Evolutionary conservation across 2,329 filamentous ascomycete species (phyloP).

Genomic region (Curvularia hawaiiensis): DNA sequence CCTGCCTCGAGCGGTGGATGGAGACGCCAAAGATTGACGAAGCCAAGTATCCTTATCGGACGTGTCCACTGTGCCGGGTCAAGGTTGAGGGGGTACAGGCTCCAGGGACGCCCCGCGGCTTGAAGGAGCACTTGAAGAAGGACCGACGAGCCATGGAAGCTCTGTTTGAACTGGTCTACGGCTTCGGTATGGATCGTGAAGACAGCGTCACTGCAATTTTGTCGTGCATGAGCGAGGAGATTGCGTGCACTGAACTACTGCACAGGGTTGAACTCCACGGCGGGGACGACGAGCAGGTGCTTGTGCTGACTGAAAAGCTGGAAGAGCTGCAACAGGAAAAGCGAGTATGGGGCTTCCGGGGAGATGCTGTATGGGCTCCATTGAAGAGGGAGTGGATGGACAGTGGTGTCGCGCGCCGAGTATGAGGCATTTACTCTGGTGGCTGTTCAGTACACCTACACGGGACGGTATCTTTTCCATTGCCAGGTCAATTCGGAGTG

Average conservation of each 20-base stretch:
- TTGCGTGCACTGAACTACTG: conserved; percentile 21
- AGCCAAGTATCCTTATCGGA: conserved; percentile 27
- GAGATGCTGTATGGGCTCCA: conserved; percentile 15
- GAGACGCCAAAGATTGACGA: conserved; percentile 25
- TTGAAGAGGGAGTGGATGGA: conserved; percentile 25
- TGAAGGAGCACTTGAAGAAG: conserved; percentile 13
- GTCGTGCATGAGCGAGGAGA: conserved; percentile 27
- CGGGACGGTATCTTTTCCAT: not conserved
- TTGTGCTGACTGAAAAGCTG: conserved; percentile 9
- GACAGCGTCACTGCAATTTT: conserved; percentile 20
- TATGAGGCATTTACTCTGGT: conserved; percentile 5
- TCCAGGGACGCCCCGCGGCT: not conserved
- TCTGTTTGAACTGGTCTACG: conserved; percentile 12
- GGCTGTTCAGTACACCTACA: not conserved
- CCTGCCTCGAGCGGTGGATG: conserved; percentile 34
- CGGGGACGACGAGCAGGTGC: conserved; percentile 1
- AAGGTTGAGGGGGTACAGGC: conserved; percentile 19
- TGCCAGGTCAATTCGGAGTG: not conserved
- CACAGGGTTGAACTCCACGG: conserved; percentile 5
- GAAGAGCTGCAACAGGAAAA: conserved; percentile 21
- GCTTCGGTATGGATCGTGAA: conserved; percentile 15
- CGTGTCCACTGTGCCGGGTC: conserved; percentile 29
- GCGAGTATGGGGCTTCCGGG: conserved; percentile 25
- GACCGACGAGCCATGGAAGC: conserved; percentile 11
- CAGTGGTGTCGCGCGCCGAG: conserved; percentile 12